Percentiles rank a stretch among this genome's conserved stretches.
These are phyloP conservation scores for Asterionellopsis glacialis DNA, from an alignment of 108 stramenopile genomes.

Conservation along the genomic window DNA sequence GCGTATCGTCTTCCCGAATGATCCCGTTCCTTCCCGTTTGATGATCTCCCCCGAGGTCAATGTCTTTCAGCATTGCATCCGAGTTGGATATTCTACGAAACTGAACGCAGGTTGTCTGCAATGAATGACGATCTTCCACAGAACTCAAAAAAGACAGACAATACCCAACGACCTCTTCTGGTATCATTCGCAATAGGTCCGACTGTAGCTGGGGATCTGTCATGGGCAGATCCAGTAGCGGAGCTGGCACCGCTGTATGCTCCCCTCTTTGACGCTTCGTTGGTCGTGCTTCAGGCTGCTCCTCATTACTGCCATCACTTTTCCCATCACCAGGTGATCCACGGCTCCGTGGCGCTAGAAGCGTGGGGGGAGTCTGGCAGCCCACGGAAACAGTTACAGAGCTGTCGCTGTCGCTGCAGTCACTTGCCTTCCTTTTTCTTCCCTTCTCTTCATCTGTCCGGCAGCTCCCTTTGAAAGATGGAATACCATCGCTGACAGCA, in stretches of 20 bases:
- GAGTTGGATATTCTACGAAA: constrained; percentile 53
- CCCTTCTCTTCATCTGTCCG: no score
- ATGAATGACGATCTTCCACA: constrained; percentile 45
- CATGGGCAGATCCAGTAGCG: neutral
- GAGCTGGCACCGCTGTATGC: no score
- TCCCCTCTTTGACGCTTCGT: no score
- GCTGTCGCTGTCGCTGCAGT: no score
- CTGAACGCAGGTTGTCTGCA: constrained; percentile 58
- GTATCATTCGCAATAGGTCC: constrained; percentile 11
- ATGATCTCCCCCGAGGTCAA: constrained; percentile 54
- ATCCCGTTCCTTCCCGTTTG: constrained; percentile 41
- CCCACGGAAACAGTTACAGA: no score
- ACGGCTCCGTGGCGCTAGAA: no score
- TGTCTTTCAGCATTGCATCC: constrained; percentile 45
- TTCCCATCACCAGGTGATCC: no score
- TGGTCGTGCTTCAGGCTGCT: no score
- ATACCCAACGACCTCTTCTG: constrained; percentile 46
- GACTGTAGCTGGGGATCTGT: constrained; percentile 1
- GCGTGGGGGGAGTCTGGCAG: no score
- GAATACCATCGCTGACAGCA: neutral
- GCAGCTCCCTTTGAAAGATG: no score
- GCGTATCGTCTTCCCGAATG: constrained; percentile 44
- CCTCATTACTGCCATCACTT: no score
- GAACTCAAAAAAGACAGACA: constrained; percentile 56
- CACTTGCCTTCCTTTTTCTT: no score